Evolutionary conservation across 805 yeast genomes (phyloP).

Genomic region (Saccharomycopsis amapae): DNA sequence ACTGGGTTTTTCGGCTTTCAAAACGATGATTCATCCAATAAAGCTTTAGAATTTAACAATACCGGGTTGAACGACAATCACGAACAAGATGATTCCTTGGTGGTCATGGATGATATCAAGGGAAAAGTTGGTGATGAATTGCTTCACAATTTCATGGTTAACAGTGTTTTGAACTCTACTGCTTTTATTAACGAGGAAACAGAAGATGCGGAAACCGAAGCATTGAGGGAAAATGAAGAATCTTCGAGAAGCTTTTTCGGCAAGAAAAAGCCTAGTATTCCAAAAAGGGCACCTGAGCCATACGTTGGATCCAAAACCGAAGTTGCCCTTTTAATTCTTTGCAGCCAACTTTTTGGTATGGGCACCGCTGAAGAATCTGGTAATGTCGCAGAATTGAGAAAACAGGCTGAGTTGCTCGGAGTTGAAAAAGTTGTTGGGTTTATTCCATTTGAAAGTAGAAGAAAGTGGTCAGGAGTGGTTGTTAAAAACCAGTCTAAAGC

Average conservation of each 20-base stretch:
- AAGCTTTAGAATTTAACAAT: constrained; percentile 45
- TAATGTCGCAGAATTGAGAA: constrained; percentile 32
- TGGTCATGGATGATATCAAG: constrained; percentile 22
- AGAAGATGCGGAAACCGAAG: constrained; percentile 19
- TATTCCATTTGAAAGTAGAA: constrained; percentile 84
- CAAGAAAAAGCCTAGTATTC: constrained; percentile 23
- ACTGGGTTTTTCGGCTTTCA: constrained; percentile 58
- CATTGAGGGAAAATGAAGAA: constrained; percentile 24
- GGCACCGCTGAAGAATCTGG: constrained; percentile 40
- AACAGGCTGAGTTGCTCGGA: constrained; percentile 24
- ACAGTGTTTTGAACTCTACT: constrained; percentile 74
- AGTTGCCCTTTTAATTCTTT: constrained; percentile 71
- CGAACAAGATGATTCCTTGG: neutral
- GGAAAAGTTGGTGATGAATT: constrained; percentile 12
- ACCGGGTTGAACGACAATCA: constrained; percentile 18
- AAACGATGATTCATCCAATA: too few species aligned
- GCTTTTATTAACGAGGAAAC: constrained; percentile 68
- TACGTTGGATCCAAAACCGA: constrained; percentile 93
- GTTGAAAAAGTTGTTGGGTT: constrained; percentile 49
- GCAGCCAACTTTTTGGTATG: constrained; percentile 47
- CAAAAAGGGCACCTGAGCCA: constrained; percentile 38
- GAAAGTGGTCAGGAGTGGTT: constrained; percentile 89
- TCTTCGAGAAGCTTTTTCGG: neutral
- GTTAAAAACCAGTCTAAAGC: constrained; percentile 33
- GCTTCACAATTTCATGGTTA: constrained; percentile 35